A percentile compares a stretch with the other conserved stretches of the same genome.
These are phyloP conservation scores for Hypoxylon rubiginosum DNA, from an alignment of 2,329 filamentous ascomycete genomes.

Conservation along the genomic window DNA sequence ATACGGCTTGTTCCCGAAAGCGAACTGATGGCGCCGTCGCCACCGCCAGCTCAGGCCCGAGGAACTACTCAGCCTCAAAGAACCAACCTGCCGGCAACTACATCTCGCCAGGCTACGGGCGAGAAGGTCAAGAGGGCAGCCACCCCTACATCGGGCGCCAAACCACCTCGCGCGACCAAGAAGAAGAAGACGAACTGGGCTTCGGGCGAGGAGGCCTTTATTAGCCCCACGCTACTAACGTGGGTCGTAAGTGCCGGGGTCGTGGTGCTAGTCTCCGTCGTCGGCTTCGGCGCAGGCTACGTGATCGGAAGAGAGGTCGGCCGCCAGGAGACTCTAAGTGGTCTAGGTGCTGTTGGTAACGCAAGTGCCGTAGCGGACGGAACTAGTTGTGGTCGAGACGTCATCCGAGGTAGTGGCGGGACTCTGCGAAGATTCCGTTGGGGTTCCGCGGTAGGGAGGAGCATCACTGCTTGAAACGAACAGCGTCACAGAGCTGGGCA, in stretches of 20 bases:
- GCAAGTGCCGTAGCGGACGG: slow-evolving; percentile 58
- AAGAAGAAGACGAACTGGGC: slow-evolving; percentile 67
- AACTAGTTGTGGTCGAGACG: slow-evolving; percentile 66
- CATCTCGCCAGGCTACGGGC: slow-evolving; percentile 42
- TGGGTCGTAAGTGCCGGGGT: slow-evolving; percentile 77
- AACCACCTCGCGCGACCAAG: slow-evolving; percentile 64
- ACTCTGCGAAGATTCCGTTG: slow-evolving; percentile 68
- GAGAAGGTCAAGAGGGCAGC: slow-evolving; percentile 66
- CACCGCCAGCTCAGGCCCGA: slow-evolving; percentile 43
- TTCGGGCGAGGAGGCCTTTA: slow-evolving; percentile 57
- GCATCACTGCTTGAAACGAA: slow-evolving; percentile 60
- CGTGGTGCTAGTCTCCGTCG: slow-evolving; percentile 75
- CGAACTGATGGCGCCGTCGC: slow-evolving; percentile 63
- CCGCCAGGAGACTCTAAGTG: slow-evolving; percentile 68
- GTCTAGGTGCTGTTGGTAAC: slow-evolving; percentile 59
- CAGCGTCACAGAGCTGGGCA: background rate
- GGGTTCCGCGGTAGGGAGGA: slow-evolving; percentile 64
- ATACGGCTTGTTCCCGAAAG: slow-evolving; percentile 72
- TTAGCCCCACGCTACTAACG: slow-evolving; percentile 72
- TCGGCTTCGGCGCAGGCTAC: slow-evolving; percentile 77
- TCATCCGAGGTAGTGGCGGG: slow-evolving; percentile 64
- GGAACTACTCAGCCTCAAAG: slow-evolving; percentile 37
- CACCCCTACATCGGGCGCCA: slow-evolving; percentile 53
- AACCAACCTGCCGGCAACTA: slow-evolving; percentile 21
- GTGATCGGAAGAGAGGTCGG: slow-evolving; percentile 77